Evolutionary conservation across 2,329 filamentous ascomycete genomes (phyloP), one percentile per base, ranked within the genome.

Genomic region (Aspergillus awamori): DNA sequence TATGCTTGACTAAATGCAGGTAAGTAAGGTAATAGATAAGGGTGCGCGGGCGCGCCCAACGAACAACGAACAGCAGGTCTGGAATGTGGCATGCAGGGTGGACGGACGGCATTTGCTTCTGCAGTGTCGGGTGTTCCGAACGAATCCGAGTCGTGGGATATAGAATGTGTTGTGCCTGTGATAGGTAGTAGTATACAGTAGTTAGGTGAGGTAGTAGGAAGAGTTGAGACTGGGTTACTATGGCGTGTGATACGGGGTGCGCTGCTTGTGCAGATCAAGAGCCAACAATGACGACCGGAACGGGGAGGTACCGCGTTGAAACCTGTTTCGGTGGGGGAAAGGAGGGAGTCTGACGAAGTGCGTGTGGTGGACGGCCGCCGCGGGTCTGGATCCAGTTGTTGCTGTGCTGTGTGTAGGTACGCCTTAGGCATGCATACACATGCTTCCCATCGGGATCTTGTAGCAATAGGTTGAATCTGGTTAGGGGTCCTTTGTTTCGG

Each of bases 251-350:
- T 33, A 51, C 33, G 36, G 33, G 13, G 54, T 39, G 30, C 11
- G 33, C 33, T 36, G 10, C 33, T 36, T 36, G 41, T 22, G 41
- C 41, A 49, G 45, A 49, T 28, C 45, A 28, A 49, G 39, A 20
- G n/a, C 45, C 22, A 49, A 8, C 45, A 51, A 57, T 57, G 53
- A 57, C 53, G 53, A 57, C 39, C 28, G 24, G 26, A 24, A 26
- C 45, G 38, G 26, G 17, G 8, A 33, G 49, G 51, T 36, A 11
- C 51, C 24, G 11, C 33, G 13, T 17, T 51, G 39, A 57, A 57
- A 57, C 53, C 33, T 24, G 53, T 57, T 57, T 57, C 47, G 26
- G 47, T 20, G 20, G 20, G 22, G 26, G 26, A 7, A 26, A 7
- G 26, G 26, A 26, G 26, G 26, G 26, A 26, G 41, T 10, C 20